These are phyloP conservation scores for Cryomyces antarcticus DNA, from an alignment of 495 filamentous ascomycete species.

Conservation along the genomic window DNA sequence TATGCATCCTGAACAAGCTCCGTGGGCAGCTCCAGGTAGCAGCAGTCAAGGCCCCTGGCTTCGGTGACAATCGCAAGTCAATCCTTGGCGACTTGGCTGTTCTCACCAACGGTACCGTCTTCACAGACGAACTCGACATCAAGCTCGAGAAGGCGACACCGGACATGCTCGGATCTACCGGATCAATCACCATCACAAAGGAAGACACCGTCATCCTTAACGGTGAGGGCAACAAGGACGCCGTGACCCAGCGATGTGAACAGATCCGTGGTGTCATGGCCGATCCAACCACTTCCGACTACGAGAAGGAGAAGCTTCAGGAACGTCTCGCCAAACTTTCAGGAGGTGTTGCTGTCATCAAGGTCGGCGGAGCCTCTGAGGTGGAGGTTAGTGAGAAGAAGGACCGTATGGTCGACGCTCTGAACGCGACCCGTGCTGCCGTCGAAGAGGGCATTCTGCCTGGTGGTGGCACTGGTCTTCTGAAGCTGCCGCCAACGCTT, in stretches of 20 bases:
- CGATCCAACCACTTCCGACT: conserved; percentile 85
- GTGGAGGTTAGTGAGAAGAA: conserved; percentile 99
- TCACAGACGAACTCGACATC: conserved; percentile 92
- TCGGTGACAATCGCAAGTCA: conserved; percentile 99
- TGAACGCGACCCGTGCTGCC: conserved; percentile 94
- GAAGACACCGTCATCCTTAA: conserved; percentile 98
- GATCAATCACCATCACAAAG: conserved; percentile 98
- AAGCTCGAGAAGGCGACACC: conserved; percentile 95
- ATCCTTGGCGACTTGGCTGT: conserved; percentile 91
- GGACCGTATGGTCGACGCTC: conserved; percentile 92
- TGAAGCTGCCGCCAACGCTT: conserved; percentile 88
- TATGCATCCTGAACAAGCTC: conserved; percentile 99
- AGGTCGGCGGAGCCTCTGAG: conserved; percentile 91
- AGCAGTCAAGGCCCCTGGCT: conserved; percentile 96
- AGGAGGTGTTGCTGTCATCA: conserved; percentile 97
- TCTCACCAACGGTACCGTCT: conserved; percentile 91
- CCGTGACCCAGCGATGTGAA: conserved; percentile 86
- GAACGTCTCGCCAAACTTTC: conserved; percentile 98
- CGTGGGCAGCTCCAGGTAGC: conserved; percentile 97
- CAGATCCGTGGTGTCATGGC: conserved; percentile 95
- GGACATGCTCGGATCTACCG: conserved; percentile 91
- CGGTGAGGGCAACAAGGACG: conserved; percentile 89
- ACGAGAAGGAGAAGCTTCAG: conserved; percentile 99
- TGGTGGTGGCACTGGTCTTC: conserved; percentile 90
- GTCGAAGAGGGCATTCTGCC: conserved; percentile 98